phyloP scores from a whole-genome alignment of 768 basidiomycete genomes.

The Pleurotus tuber-regium region DNA sequence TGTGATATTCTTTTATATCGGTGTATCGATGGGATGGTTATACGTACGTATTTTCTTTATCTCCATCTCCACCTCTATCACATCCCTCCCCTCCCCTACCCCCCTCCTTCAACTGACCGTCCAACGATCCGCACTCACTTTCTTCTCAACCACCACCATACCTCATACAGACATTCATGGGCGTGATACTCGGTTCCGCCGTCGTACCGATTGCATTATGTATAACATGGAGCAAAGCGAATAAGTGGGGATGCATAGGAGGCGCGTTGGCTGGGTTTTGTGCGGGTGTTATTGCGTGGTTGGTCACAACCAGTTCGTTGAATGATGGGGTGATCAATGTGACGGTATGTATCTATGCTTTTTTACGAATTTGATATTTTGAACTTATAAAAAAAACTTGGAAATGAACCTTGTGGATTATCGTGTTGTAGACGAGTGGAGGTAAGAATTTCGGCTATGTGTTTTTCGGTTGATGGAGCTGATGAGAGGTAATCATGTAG shows the following conservation, averaged over 20 bases:
- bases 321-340: conserved; percentile 75
- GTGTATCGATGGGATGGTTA: conserved; percentile 92
- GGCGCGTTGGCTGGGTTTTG: conserved; percentile 71
- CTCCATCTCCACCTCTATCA: neutral
- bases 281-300: conserved; percentile 77
- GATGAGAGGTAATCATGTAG: conserved; percentile 27
- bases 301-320: conserved; percentile 72
- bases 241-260: conserved; percentile 79
- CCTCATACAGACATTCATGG: conserved; percentile 91
- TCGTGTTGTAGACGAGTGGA: conserved; percentile 24
- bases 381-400: neutral
- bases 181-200: conserved; percentile 78
- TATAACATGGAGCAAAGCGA: conserved; percentile 83
- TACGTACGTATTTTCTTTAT: conserved; percentile 54
- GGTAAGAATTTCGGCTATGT: conserved; percentile 12
- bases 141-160: too few relatives aligned
- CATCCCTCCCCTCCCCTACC: neutral
- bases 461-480: neutral
- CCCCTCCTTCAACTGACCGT: too few relatives aligned
- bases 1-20: conserved; percentile 85
- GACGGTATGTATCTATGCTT: conserved; percentile 35
- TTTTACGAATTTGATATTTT: too few relatives aligned
- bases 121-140: too few relatives aligned
- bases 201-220: conserved; percentile 87
- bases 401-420: neutral